A percentile compares a stretch with the other conserved stretches of the same genome.
Conservation (phyloP, 371 early-diverging fungal genomes). For the Amoeboradix gromovi region DNA sequence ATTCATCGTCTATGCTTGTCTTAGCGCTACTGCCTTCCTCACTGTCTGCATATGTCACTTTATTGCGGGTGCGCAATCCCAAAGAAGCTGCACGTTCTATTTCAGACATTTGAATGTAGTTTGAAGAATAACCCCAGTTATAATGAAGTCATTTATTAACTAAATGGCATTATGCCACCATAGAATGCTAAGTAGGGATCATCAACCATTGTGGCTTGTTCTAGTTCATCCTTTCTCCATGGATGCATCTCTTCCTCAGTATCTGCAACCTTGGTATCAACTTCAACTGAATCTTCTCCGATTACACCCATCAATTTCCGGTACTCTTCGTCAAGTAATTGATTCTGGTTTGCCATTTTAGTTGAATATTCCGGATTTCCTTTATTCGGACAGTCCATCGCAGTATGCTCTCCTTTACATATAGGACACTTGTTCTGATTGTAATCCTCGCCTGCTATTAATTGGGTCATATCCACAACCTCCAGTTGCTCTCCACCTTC, state of each 20-base stretch:
- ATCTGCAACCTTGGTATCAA: background rate
- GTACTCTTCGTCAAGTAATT: background rate
- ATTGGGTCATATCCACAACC: background rate
- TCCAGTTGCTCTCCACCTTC: constrained; percentile 11
- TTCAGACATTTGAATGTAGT: background rate
- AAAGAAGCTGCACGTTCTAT: background rate
- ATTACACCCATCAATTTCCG: background rate
- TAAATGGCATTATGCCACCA: background rate
- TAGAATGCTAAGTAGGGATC: background rate
- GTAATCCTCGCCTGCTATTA: background rate
- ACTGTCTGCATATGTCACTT: background rate
- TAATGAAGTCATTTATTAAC: background rate
- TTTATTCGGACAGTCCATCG: background rate
- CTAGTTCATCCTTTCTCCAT: background rate
- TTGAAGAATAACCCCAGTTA: background rate
- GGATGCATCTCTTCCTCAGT: background rate
- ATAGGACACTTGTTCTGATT: background rate
- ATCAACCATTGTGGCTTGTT: background rate
- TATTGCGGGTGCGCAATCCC: background rate
- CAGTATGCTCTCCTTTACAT: background rate
- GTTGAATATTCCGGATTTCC: background rate
- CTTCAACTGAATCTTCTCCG: background rate
- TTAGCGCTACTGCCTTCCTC: background rate
- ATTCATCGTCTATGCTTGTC: background rate
- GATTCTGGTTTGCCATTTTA: background rate